These are phyloP conservation scores for Microbotryum silenes-acaulis DNA, from an alignment of 1,284 basidiomycete species.

Conservation along the genomic window DNA sequence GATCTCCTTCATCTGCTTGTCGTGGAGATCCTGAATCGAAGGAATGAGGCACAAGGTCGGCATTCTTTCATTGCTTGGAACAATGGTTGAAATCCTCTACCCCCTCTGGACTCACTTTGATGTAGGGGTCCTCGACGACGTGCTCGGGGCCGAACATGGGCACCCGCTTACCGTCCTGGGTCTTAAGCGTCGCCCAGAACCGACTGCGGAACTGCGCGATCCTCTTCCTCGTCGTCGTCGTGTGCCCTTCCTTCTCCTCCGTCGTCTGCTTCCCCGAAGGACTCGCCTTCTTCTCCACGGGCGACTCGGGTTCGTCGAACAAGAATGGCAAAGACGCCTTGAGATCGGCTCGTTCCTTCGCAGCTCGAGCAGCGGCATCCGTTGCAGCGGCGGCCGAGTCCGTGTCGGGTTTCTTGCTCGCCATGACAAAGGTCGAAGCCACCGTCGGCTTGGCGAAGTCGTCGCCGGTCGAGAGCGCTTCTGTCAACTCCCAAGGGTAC, in stretches of 20 bases:
- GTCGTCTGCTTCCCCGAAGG: not conserved
- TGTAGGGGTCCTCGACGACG: conserved; percentile 14
- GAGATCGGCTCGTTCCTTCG: conserved; percentile 7
- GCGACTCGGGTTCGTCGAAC: conserved; percentile 4
- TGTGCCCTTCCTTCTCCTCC: not conserved
- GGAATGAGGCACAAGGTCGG: no score
- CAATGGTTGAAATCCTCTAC: no score
- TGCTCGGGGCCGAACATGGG: conserved; percentile 9
- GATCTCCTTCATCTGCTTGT: conserved; percentile 19
- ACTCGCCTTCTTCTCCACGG: not conserved
- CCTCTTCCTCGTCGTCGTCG: not conserved
- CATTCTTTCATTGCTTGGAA: no score
- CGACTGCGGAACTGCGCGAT: conserved; percentile 3
- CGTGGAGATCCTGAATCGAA: conserved; percentile 1
- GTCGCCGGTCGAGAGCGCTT: not conserved
- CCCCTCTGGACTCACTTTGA: conserved; percentile 1
- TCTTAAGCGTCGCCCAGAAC: not conserved
- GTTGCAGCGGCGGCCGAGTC: no score
- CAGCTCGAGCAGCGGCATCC: not conserved
- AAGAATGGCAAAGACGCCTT: conserved; percentile 14
- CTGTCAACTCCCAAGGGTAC: conserved; percentile 15
- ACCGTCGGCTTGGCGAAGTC: conserved; percentile 1
- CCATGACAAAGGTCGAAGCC: conserved; percentile 3
- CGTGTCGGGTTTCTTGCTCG: not conserved
- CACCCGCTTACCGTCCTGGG: conserved; percentile 7